A percentile compares a stretch with the other conserved stretches of the same genome.
These are phyloP conservation scores for Pelargonium fulgidum DNA, from an alignment of 441 rosid genomes.

Conservation along the genomic window DNA sequence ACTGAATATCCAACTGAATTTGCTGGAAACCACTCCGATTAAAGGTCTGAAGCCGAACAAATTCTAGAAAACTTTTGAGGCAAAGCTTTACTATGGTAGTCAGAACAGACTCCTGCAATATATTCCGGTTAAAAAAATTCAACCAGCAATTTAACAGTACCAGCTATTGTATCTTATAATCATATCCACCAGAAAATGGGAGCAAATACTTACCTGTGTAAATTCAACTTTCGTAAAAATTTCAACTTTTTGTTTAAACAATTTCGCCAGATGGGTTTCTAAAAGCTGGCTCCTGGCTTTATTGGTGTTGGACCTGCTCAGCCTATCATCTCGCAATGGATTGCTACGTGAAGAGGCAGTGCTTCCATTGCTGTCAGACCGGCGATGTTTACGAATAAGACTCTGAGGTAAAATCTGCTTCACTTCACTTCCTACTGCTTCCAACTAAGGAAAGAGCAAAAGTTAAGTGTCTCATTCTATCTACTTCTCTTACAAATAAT, in stretches of 20 bases:
- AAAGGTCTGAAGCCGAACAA: slow-evolving; percentile 89
- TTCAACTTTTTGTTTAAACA: slow-evolving; percentile 96
- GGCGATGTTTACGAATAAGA: slow-evolving; percentile 60
- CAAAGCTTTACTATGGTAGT: slow-evolving; percentile 66
- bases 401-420: slow-evolving; percentile 87
- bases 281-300: slow-evolving; percentile 91
- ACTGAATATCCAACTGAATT: slow-evolving; percentile 94
- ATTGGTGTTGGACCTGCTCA: slow-evolving; percentile 60
- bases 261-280: slow-evolving; percentile 97
- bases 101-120: slow-evolving; percentile 75
- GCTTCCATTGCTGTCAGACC: slow-evolving; percentile 95
- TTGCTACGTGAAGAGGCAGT: slow-evolving; percentile 78
- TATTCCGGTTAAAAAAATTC: slow-evolving; percentile 19
- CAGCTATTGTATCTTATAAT: slow-evolving; percentile 10
- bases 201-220: slow-evolving; percentile 71
- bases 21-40: slow-evolving; percentile 97
- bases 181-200: neutral
- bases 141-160: neutral
- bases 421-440: slow-evolving; percentile 64
- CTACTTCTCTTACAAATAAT: neutral
- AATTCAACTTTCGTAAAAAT: slow-evolving; percentile 89
- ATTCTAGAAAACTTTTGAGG: slow-evolving; percentile 91
- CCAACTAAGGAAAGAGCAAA: slow-evolving; percentile 45
- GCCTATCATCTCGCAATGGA: slow-evolving; percentile 71
- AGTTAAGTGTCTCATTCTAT: neutral